These are phyloP conservation scores for Bryoerythrophyllum caledonicum DNA, from an alignment of 225 moss, liverwort and hornwort genomes.

Conservation along the genomic window DNA sequence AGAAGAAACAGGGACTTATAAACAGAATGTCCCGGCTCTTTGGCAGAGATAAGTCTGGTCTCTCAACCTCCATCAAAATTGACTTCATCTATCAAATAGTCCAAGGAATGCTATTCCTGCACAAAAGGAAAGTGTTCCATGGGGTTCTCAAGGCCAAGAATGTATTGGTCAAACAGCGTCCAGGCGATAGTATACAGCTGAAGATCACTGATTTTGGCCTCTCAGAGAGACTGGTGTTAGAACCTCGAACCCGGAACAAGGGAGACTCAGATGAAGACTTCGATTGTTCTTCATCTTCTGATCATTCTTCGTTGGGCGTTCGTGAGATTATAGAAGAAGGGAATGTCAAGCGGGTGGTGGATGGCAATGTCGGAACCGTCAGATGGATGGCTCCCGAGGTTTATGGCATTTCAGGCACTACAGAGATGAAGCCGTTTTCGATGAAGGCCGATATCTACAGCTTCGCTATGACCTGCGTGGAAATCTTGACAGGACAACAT, in stretches of 20 bases:
- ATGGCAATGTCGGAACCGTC: neutral
- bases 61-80: too few species aligned
- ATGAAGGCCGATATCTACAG: conserved; percentile 5
- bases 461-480: neutral
- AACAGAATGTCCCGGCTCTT: too few species aligned
- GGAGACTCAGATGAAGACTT: neutral
- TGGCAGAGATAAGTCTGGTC: too few species aligned
- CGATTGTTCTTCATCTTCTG: neutral
- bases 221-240: too few species aligned
- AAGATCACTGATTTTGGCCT: conserved; percentile 11
- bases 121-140: neutral
- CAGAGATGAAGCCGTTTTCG: neutral
- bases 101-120: neutral
- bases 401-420: neutral
- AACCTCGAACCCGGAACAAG: too few species aligned
- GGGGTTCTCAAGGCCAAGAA: conserved; percentile 1
- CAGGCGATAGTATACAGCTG: neutral
- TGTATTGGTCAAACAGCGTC: neutral
- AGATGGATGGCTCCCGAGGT: conserved; percentile 2
- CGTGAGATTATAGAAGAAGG: too few species aligned
- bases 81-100: conserved; percentile 7
- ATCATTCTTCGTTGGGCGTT: too few species aligned
- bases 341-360: too few species aligned
- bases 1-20: too few species aligned
- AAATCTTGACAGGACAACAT: neutral